Evolutionary conservation across 495 filamentous ascomycete species (phyloP).

Genomic region (Aspergillus baeticus): DNA sequence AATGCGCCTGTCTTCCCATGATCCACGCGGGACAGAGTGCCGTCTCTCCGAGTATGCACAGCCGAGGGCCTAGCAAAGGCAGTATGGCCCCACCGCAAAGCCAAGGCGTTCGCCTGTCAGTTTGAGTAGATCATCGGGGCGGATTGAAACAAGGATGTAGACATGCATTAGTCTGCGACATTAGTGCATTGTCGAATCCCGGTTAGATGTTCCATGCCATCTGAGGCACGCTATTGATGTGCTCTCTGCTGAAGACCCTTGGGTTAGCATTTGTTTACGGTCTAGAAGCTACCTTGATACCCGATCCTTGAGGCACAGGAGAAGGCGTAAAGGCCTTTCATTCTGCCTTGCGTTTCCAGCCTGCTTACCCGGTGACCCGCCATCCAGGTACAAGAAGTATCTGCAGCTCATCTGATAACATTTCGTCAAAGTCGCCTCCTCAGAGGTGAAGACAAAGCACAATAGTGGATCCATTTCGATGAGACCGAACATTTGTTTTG

Average conservation of each 20-base stretch:
- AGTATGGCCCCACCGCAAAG: background rate
- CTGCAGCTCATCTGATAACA: background rate
- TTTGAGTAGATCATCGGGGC: background rate
- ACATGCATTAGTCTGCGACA: slow-evolving; percentile 22
- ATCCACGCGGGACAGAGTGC: too few species aligned
- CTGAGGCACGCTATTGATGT: slow-evolving; percentile 17
- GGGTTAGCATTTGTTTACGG: background rate
- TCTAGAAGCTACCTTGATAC: too few species aligned
- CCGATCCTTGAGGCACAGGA: background rate
- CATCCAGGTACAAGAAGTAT: background rate
- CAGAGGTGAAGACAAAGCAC: background rate
- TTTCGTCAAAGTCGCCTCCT: background rate
- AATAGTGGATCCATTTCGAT: slow-evolving; percentile 13
- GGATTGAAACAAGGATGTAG: slow-evolving; percentile 10
- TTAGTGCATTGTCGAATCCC: slow-evolving; percentile 20
- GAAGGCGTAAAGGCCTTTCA: background rate
- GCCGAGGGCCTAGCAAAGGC: background rate
- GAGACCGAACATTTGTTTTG: background rate
- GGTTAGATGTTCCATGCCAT: slow-evolving; percentile 14
- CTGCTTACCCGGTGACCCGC: too few species aligned
- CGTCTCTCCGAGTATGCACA: background rate
- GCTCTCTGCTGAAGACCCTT: background rate
- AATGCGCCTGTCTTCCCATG: background rate
- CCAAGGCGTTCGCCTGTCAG: background rate
- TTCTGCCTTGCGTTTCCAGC: background rate